Evolutionary conservation across 257 asterid genomes (phyloP), one percentile per base, ranked within the genome.

Genomic region (Scutellaria minor): DNA sequence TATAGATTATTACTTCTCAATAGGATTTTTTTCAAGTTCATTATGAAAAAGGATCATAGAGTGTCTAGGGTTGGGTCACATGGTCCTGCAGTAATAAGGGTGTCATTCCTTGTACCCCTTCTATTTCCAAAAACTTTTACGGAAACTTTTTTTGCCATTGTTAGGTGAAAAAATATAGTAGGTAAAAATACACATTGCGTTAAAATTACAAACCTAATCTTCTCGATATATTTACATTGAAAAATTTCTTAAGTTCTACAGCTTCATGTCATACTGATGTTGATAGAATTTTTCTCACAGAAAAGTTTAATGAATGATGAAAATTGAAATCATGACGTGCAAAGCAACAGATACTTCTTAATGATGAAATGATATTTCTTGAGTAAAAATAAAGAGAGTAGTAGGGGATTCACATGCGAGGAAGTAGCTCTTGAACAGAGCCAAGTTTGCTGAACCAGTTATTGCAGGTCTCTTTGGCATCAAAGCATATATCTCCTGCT

Each of bases 381-480:
- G 75, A 59, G 58, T 11, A 64, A 39, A 68, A 65, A 31, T 48
- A 42, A 70, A 22, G 53, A 66, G 70, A 60, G 73, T 57, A 66
- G 52, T 65, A 78, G 79, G 78, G 77, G 64, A 85, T 58, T 92
- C 79, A 92, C 98, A 92, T 87, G 90, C 96, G 96, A 64, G 98
- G 97, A 76, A 92, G 87, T 52, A 92, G 89, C 80, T 90, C 96
- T 27, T 78, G 86, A 77, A 89, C 80, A 24, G 94, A 81, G 69
- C 92, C 91, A 58, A 92, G 76, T 88, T 90, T 89, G 84, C 87
- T 80, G 84, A 92, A 89, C 96, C 98, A 92, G 81, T 92, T 92
- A 77, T 84, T 75, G 89, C 98, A 88, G 68, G 93, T 92, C 81
- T 90, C 98, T 86, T 88, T 92, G 79, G 98, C 97, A 67, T 88